Base-by-base conservation (phyloP, 176 grass and related monocot species). In the Phragmites australis region DNA sequence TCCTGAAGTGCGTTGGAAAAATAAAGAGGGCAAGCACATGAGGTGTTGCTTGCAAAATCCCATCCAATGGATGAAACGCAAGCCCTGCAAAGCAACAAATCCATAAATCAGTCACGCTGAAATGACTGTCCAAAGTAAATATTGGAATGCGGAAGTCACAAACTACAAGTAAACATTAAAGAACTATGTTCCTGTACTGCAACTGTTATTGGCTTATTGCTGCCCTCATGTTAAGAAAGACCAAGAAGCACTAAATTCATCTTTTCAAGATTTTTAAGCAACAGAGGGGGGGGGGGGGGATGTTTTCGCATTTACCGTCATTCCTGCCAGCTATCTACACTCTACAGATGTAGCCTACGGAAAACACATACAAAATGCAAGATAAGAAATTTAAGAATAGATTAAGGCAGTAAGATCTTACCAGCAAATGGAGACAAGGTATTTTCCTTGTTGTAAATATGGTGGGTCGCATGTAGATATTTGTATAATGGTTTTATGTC, bases 371-470 rank as follows among this genome's bases (percentile, higher is more conserved):
- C n/a, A 27, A 44, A 27, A 40, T 57, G 18, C 9, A 68, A 47
- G 6, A 45, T 15, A 9, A 75, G 30, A 56, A 64, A 76, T 49
- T n/a, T n/a, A 37, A 19, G 53, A 43, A 3, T 48, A 45, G 6
- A 61, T 30, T n/a, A 72, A 57, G 49, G 21, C 8, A 40, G 8
- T 17, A 18, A 64, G 40, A 74, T 74, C 84, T 83, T 76, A 99
- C 96, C 96, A 18, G 93, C 96, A 84, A 95, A 99, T 40, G 96
- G 96, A 63, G 96, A 99, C 16, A 99, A 80, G 1, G 93, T 99
- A 68, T 95, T 99, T 77, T 99, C 92, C 92, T 99, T 99, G 70
- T 99, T 99, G 90, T 99, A 95, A 39, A 99, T 90, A 76, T 99
- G 96, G 78, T 99, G 96, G 30, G 90, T 91, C 49, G 88, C 82